These are phyloP conservation scores for Ogataea henricii DNA, from an alignment of 805 yeast genomes.

Conservation along the genomic window DNA sequence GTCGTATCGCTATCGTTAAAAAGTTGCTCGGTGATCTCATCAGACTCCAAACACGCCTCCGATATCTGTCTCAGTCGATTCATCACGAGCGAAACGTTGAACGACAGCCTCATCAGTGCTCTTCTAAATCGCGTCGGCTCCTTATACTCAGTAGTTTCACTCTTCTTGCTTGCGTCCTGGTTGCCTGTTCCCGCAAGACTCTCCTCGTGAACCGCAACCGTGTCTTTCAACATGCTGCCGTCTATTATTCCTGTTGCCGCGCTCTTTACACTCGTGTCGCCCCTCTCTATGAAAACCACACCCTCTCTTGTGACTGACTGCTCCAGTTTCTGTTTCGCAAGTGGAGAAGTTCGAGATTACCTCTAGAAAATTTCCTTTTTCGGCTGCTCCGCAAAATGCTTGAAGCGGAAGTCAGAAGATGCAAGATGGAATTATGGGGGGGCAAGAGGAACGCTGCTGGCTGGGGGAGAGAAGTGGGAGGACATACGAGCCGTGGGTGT, in stretches of 20 bases:
- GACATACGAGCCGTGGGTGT: too few species aligned
- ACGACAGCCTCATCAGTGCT: conserved; percentile 40
- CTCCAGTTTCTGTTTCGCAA: conserved; percentile 2
- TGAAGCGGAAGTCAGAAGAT: too few species aligned
- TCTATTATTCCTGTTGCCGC: too few species aligned
- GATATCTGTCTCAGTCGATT: conserved; percentile 43
- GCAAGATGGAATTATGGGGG: too few species aligned
- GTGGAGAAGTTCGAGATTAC: not conserved
- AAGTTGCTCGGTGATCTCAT: conserved; percentile 51
- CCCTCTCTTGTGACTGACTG: not conserved
- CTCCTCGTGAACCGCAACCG: too few species aligned
- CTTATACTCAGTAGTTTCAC: not conserved
- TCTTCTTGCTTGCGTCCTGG: not conserved
- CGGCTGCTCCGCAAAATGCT: not conserved
- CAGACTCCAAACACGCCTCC: conserved; percentile 50
- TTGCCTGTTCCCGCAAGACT: conserved; percentile 1
- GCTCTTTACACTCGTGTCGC: too few species aligned
- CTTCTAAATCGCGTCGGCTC: conserved; percentile 21
- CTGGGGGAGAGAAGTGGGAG: too few species aligned
- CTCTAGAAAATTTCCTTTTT: conserved; percentile 1
- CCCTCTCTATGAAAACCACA: too few species aligned
- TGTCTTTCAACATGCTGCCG: too few species aligned
- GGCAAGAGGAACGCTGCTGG: too few species aligned
- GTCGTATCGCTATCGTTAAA: conserved; percentile 38
- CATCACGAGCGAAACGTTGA: conserved; percentile 40